Evolutionary conservation across 176 grass and related monocot species (phyloP).

Genomic region (Carex cristatella): DNA sequence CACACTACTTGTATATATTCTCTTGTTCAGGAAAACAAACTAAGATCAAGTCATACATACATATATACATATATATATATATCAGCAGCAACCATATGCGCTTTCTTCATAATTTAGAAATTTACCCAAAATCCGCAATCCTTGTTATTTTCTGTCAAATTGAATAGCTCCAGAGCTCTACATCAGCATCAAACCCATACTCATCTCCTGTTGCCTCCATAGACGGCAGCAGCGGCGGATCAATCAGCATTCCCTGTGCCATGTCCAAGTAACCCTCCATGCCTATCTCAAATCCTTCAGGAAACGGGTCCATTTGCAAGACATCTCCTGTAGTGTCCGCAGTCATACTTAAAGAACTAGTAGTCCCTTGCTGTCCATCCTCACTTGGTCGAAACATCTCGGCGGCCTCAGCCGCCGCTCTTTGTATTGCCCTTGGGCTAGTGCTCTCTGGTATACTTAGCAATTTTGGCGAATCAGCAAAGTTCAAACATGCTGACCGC

Average conservation of each 20-base stretch:
- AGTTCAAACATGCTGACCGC: slow-evolving; percentile 79
- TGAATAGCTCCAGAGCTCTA: slow-evolving; percentile 64
- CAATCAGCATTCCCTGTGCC: slow-evolving; percentile 86
- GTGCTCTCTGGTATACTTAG: slow-evolving; percentile 41
- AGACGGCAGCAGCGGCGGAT: slow-evolving; percentile 39
- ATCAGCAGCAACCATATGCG: neutral
- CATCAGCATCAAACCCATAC: slow-evolving; percentile 30
- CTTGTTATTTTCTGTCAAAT: slow-evolving; percentile 8
- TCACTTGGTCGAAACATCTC: slow-evolving; percentile 35
- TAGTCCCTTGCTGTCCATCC: neutral
- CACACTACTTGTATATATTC: neutral
- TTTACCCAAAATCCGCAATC: neutral
- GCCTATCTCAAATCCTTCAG: slow-evolving; percentile 58
- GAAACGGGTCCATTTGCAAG: neutral
- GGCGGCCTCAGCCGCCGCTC: slow-evolving; percentile 43
- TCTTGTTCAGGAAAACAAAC: too few relatives aligned
- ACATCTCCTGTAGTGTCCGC: neutral
- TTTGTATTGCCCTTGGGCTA: slow-evolving; percentile 45
- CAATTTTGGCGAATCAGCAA: slow-evolving; percentile 63
- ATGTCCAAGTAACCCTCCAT: slow-evolving; percentile 90
- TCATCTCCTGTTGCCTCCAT: slow-evolving; percentile 13
- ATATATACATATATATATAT: too few relatives aligned
- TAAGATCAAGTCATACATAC: too few relatives aligned
- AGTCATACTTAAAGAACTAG: neutral
- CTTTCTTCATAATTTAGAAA: too few relatives aligned